Evolutionary conservation across 2,329 filamentous ascomycete genomes (phyloP).

Genomic region (Fusarium metavorans): DNA sequence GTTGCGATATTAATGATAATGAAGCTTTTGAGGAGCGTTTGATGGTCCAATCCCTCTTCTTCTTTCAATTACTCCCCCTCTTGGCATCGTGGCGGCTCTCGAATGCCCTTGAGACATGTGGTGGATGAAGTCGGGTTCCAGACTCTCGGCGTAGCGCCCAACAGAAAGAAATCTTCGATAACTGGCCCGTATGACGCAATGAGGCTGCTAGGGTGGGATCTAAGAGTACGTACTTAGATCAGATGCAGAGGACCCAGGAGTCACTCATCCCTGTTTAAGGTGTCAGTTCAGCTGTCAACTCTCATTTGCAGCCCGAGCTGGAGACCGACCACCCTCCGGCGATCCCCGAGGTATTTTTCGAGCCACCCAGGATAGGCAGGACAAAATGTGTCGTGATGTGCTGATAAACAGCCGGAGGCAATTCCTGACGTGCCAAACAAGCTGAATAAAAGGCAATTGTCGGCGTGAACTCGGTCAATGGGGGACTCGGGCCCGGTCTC

Average conservation of each 20-base stretch:
- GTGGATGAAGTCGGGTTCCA: constrained; percentile 6
- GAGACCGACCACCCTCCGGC: not conserved
- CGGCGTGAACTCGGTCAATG: not conserved
- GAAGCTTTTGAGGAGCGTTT: not conserved
- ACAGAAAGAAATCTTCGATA: constrained; percentile 11
- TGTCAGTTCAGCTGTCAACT: constrained; percentile 20
- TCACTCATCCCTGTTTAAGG: not conserved
- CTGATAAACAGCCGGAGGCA: not conserved
- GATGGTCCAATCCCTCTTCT: constrained; percentile 5
- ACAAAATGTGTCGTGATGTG: not conserved
- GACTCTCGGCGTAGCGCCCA: constrained; percentile 8
- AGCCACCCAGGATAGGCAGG: not conserved
- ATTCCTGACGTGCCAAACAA: not conserved
- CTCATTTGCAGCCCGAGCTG: constrained; percentile 5
- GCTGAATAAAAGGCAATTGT: not conserved
- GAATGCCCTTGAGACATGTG: constrained; percentile 16
- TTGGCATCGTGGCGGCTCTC: not conserved
- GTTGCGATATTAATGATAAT: constrained; percentile 12
- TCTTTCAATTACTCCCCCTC: not conserved
- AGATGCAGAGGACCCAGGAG: constrained; percentile 5
- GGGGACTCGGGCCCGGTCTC: constrained; percentile 13
- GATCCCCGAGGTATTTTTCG: constrained; percentile 10
- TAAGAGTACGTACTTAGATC: constrained; percentile 1
- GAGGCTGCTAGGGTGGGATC: constrained; percentile 7
- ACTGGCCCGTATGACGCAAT: constrained; percentile 16